Base-by-base conservation (phyloP, 129 eudicot genomes). In the Erigeron canadensis region DNA sequence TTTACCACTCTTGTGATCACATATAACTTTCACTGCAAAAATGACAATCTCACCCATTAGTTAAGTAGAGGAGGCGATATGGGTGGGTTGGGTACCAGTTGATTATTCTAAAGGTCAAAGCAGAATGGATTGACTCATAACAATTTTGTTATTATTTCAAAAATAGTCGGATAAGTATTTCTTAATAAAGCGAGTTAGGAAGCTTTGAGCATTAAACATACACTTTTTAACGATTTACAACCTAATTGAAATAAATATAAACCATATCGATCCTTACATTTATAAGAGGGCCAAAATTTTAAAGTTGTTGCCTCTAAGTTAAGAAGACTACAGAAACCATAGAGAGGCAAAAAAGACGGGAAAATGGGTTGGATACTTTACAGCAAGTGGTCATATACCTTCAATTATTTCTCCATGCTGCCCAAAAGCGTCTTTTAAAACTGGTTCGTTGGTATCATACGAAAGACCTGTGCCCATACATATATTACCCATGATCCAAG, bases 1-100 rank as follows among this genome's bases (percentile, higher is more conserved):
- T 80, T 80, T 85, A 44, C 91, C 91, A 78, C 82, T 85, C 65
- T 74, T 85, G 68, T 84, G 91, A 75, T 90, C 75, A 68, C 95
- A 90, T 53, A 85, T 87, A 60, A 90, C 89, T 72, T 77, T 87
- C 16, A 79, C 91, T 90, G 86, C 56, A 56, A 72, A 56, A 4
- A 23, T 9, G 13, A 22, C 10, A 13, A 4, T 39, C 57, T 62
- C 58, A 62, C 48, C 21, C 28, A 6, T 42, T 60, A 58, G 55
- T 70, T 50, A 28, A 28, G 34, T 28, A 28, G 34, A 28, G 34
- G 34, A 21, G 18, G 46, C 42, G 12, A 64, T n/a, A 73, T 37
- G 16, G 10, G 28, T 9, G 12, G 18, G 38, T 44, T 7, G 42
- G 70, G 70, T 65, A 47, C 3, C 59, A n/a, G 53, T 4, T 17